Evolutionary conservation across 441 rosid genomes (phyloP), one percentile per base, ranked within the genome.

Genomic region (Lepidium campestre): DNA sequence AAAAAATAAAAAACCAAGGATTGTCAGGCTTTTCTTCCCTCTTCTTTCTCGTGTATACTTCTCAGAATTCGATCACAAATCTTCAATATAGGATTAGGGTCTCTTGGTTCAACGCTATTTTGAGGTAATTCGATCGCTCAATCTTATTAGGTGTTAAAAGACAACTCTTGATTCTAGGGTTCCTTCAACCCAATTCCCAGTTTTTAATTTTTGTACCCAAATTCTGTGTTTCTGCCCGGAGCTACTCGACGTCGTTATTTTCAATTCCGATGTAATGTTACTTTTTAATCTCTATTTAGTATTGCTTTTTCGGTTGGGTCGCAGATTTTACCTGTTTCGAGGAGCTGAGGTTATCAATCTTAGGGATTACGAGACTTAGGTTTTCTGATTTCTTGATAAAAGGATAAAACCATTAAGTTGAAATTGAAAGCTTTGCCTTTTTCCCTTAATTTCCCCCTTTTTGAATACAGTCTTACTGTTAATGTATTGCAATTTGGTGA

Each of bases 91-190:
- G 9, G 53, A 73, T 60, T 61, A 73, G 68, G 77, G 77, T 67
- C 39, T 46, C 53, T 25, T 8, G n/a, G 4, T 29, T 66, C 68
- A 35, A 52, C 32, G 11, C 37, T 19, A 14, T 36, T 58, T 17
- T 56, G 47, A 67, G 77, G 73, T 73, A 67, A 73, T 73, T 67
- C 72, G 14, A 58, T 59, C 13, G 0, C 35, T 37, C 31, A 7
- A 19, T 66, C 39, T 50, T 14, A 0, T 7, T 0, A 14, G 17
- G 14, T 2, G 4, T 6, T 4, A 1, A 6, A 1, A 8, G 5
- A 1, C 6, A 12, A 10, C 34, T 29, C 0, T 44, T 44, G 15
- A 5, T 53, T 59, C 27, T 72, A 65, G 67, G 62, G 68, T 60
- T 73, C 35, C 34, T 17, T 31, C 22, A 27, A 7, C 71, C 76